phyloP scores from a whole-genome alignment of 108 stramenopile species.

The Stephanodiscus triporus region DNA sequence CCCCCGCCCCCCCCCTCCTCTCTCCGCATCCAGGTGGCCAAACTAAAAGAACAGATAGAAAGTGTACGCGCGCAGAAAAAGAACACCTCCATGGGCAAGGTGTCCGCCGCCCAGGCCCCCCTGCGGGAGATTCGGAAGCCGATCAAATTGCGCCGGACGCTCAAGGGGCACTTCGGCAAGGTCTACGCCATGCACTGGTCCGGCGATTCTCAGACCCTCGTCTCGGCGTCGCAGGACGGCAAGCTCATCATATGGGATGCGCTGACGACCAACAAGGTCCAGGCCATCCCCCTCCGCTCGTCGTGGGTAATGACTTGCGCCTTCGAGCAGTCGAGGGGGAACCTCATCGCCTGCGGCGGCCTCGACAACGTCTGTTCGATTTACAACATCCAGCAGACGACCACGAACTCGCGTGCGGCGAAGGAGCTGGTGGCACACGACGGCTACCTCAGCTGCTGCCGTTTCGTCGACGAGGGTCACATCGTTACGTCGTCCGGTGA shows the following conservation, averaged over 20 bases:
- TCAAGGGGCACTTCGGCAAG: conserved; percentile 98
- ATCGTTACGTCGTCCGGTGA: conserved; percentile 96
- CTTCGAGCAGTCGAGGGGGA: conserved; percentile 92
- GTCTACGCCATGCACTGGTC: conserved; percentile 98
- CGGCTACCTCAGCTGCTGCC: conserved; percentile 97
- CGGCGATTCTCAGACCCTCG: conserved; percentile 78
- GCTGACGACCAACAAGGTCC: conserved; percentile 86
- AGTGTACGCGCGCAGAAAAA: conserved; percentile 47
- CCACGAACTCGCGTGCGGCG: conserved; percentile 65
- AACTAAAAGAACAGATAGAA: conserved; percentile 57
- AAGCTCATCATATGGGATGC: conserved; percentile 99
- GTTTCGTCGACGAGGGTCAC: conserved; percentile 84
- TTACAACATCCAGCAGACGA: conserved; percentile 78
- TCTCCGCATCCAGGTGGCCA: conserved; percentile 47
- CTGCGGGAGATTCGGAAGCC: conserved; percentile 64
- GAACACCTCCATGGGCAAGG: conserved; percentile 43
- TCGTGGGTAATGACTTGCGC: conserved; percentile 99
- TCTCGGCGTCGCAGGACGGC: conserved; percentile 97
- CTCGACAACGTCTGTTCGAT: conserved; percentile 99
- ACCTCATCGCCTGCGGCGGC: conserved; percentile 97
- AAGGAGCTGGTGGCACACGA: conserved; percentile 98
- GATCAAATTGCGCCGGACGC: conserved; percentile 72
- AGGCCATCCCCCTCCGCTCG: conserved; percentile 91
- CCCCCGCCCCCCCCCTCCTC: neutral
- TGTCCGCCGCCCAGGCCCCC: conserved; percentile 38